Percentiles rank a stretch among this genome's conserved stretches.
Evolutionary conservation across 805 yeast genomes (phyloP).

Genomic region (Candida coquimbonensis): DNA sequence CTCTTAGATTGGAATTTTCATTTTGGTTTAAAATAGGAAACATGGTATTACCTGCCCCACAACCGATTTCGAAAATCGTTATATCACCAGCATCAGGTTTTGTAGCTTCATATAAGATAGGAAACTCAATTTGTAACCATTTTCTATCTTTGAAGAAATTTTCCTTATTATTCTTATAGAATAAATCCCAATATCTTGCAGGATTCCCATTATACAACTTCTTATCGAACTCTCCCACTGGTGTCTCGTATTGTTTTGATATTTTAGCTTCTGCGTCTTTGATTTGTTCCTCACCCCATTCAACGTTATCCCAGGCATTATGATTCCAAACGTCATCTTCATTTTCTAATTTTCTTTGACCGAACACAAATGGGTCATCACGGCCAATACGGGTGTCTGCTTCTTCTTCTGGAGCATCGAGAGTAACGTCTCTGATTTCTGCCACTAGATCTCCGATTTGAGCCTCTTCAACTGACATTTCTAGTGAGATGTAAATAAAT

Average conservation of each 20-base stretch:
- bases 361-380: slow-evolving; percentile 87
- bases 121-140: slow-evolving; percentile 95
- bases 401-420: slow-evolving; percentile 6
- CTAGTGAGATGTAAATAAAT: no score
- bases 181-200: slow-evolving; percentile 91
- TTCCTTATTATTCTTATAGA: slow-evolving; percentile 83
- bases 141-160: slow-evolving; percentile 95
- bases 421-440: no score
- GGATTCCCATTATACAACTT: slow-evolving; percentile 75
- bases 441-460: no score
- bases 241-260: slow-evolving; percentile 64
- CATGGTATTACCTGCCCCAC: slow-evolving; percentile 97
- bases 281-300: slow-evolving; percentile 91
- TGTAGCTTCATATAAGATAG: slow-evolving; percentile 73
- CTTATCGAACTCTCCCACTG: slow-evolving; percentile 87
- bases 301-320: slow-evolving; percentile 95
- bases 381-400: slow-evolving; percentile 58
- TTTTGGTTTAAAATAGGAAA: slow-evolving; percentile 84
- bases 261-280: slow-evolving; percentile 69
- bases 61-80: slow-evolving; percentile 85
- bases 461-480: no score
- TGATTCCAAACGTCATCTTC: slow-evolving; percentile 83
- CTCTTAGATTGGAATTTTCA: slow-evolving; percentile 64
- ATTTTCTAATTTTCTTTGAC: slow-evolving; percentile 68
- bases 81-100: slow-evolving; percentile 61